Conservation (phyloP, 441 rosid species). For the Erodium moschatum region DNA sequence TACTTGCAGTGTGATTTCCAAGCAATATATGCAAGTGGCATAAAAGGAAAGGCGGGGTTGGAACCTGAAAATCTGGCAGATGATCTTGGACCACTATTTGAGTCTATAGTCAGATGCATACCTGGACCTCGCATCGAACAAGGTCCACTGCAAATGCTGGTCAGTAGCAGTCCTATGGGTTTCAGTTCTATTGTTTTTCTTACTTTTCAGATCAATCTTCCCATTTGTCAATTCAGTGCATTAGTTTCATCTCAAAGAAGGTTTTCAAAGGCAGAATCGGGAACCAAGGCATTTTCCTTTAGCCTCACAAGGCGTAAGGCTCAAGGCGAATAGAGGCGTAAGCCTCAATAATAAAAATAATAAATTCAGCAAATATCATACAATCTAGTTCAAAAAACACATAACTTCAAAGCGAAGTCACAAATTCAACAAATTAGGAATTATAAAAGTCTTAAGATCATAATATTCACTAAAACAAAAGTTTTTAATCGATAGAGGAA, state of each 20-base stretch:
- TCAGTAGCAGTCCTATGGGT: constrained; percentile 46
- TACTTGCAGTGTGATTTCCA: constrained; percentile 86
- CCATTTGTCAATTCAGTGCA: not conserved
- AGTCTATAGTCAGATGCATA: constrained; percentile 82
- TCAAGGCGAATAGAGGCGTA: too few species aligned
- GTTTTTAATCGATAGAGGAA: too few species aligned
- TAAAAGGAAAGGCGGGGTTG: constrained; percentile 89
- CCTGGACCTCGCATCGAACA: constrained; percentile 89
- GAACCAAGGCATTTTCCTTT: too few species aligned
- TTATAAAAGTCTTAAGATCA: too few species aligned
- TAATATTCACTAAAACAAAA: too few species aligned
- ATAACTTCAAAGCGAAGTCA: too few species aligned
- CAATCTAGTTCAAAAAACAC: too few species aligned
- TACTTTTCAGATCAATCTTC: constrained; percentile 16
- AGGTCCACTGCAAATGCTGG: constrained; percentile 97
- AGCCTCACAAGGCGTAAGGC: too few species aligned
- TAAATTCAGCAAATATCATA: too few species aligned
- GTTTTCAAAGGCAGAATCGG: too few species aligned
- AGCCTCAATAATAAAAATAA: too few species aligned
- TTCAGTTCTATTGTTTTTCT: constrained; percentile 15
- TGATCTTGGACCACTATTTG: constrained; percentile 88
- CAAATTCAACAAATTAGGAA: too few species aligned
- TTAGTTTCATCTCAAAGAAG: not conserved
- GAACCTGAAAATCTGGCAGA: constrained; percentile 77
- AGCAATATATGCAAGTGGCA: constrained; percentile 87